Conservation (phyloP, 306 rosid species). For the Glycine tomentella region DNA sequence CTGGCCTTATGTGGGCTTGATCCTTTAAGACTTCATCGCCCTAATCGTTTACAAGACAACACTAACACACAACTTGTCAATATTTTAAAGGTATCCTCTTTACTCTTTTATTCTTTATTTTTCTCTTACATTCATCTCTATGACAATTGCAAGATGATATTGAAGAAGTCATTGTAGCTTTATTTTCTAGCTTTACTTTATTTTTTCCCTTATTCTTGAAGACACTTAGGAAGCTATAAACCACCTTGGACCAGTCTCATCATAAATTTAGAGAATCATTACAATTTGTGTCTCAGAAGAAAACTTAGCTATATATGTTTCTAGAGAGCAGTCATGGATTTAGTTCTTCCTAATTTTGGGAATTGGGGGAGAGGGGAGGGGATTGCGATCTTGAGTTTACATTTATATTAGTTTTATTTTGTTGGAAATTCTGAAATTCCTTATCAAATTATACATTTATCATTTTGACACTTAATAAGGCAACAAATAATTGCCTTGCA, state of each 20-base stretch:
- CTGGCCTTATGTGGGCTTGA: conserved; percentile 89
- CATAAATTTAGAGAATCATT: conserved; percentile 23
- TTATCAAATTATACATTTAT: neutral
- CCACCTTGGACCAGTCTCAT: conserved; percentile 22
- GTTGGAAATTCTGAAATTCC: conserved; percentile 3
- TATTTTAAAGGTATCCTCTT: conserved; percentile 68
- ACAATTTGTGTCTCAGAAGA: conserved; percentile 6
- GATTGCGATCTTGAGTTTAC: neutral
- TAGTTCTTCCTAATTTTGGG: conserved; percentile 22
- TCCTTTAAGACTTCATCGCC: conserved; percentile 74
- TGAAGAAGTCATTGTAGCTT: neutral
- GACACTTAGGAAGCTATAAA: neutral
- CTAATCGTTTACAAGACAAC: conserved; percentile 89
- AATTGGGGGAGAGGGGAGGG: neutral
- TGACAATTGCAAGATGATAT: conserved; percentile 9
- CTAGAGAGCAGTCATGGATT: neutral
- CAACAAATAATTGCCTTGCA: neutral
- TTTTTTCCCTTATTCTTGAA: conserved; percentile 2
- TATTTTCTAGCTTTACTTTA: conserved; percentile 28
- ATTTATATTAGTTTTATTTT: neutral
- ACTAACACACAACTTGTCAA: conserved; percentile 70
- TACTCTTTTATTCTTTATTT: conserved; percentile 24
- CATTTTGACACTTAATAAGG: neutral
- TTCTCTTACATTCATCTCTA: conserved; percentile 20
- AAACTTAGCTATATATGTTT: neutral